A percentile compares a stretch with the other conserved stretches of the same genome.
Conservation (phyloP, 2,329 filamentous ascomycete species). For the Tympanopsis confertula region DNA sequence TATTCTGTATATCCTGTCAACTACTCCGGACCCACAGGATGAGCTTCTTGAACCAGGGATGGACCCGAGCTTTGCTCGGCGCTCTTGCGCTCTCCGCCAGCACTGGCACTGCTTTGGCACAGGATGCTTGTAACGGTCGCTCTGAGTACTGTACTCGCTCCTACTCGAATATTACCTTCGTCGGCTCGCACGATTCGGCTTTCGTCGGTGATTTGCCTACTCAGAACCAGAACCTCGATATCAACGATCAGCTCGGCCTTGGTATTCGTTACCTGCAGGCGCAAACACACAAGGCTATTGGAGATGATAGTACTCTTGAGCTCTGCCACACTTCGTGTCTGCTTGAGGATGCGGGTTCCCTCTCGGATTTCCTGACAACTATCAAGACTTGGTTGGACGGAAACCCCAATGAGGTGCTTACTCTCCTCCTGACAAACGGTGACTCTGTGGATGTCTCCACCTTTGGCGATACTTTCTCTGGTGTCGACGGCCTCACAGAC, state of each 20-base stretch:
- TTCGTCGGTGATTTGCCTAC: conserved; percentile 43
- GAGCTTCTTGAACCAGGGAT: too few relatives aligned
- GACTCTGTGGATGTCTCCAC: conserved; percentile 43
- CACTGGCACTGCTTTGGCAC: conserved; percentile 6
- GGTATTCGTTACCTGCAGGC: conserved; percentile 55
- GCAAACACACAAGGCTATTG: conserved; percentile 44
- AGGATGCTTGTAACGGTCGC: conserved; percentile 42
- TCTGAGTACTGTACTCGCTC: conserved; percentile 38
- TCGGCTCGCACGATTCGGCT: conserved; percentile 54
- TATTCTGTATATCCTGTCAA: too few relatives aligned
- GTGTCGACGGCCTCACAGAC: conserved; percentile 38
- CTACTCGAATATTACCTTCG: conserved; percentile 48
- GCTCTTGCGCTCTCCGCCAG: conserved; percentile 10
- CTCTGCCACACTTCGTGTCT: conserved; percentile 55
- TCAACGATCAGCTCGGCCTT: conserved; percentile 43
- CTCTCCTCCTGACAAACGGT: conserved; percentile 49
- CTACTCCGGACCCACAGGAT: too few relatives aligned
- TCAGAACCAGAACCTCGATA: conserved; percentile 49
- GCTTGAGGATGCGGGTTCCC: conserved; percentile 43
- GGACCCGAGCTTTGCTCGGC: too few relatives aligned
- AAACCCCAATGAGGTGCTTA: conserved; percentile 49
- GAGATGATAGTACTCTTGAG: conserved; percentile 26
- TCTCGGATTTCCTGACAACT: conserved; percentile 40
- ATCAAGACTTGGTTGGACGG: conserved; percentile 48
- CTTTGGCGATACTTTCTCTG: conserved; percentile 40